phyloP scores from a whole-genome alignment of 108 stramenopile genomes.

The Nitzschia sp. region DNA sequence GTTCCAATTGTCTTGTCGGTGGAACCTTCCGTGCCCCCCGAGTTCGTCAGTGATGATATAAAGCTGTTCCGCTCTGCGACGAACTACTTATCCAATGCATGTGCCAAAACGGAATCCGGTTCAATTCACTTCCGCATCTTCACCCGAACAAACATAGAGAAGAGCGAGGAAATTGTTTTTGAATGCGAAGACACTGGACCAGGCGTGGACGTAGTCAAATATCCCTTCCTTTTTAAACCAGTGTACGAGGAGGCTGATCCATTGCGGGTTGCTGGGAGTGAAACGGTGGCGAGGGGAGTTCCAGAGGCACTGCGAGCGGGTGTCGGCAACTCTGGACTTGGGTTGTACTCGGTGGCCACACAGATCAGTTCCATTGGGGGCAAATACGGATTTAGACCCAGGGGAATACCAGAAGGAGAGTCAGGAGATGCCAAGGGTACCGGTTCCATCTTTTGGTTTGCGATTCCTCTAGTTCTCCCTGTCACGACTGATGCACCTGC shows the following conservation, averaged over 20 bases:
- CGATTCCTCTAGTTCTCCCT: constrained; percentile 40
- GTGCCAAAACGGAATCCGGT: constrained; percentile 57
- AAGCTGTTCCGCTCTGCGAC: constrained; percentile 67
- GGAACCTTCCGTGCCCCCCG: constrained; percentile 52
- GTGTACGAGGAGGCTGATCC: constrained; percentile 45
- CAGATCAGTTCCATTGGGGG: constrained; percentile 57
- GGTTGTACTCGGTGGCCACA: constrained; percentile 58
- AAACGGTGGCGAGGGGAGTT: background rate
- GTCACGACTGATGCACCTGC: background rate
- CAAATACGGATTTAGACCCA: constrained; percentile 47
- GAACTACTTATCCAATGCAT: constrained; percentile 78
- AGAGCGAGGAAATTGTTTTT: constrained; percentile 33
- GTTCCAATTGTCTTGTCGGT: constrained; percentile 55
- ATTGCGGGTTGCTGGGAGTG: constrained; percentile 20
- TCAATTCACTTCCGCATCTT: constrained; percentile 53
- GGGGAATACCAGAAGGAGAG: constrained; percentile 12
- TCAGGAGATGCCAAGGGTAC: constrained; percentile 18
- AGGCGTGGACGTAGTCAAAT: constrained; percentile 52
- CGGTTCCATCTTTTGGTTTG: constrained; percentile 65
- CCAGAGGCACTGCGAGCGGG: background rate
- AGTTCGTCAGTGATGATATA: constrained; percentile 59
- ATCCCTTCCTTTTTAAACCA: constrained; percentile 59
- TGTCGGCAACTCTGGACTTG: constrained; percentile 26
- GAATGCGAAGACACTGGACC: constrained; percentile 72
- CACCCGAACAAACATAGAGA: constrained; percentile 16